Base-by-base conservation (phyloP, 164 flowering plant genomes). In the Saururus chinensis region DNA sequence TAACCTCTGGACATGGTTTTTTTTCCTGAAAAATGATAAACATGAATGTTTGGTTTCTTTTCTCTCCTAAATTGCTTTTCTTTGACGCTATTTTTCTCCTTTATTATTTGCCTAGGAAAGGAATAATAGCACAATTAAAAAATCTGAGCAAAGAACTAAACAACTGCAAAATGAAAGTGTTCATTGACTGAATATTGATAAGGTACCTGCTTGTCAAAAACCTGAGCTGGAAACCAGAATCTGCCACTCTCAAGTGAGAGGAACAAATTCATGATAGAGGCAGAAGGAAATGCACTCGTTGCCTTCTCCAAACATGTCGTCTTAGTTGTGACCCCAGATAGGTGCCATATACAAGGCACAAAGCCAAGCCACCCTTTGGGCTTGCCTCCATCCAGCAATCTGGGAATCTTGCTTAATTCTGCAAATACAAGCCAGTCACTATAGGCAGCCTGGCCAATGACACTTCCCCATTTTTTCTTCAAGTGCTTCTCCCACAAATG, bases 191-290 rank as follows among this genome's bases (percentile, higher is more conserved):
- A 25, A 1, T n/a, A n/a, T 0, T 19, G 9, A 24, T 55, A 6
- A 23, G 19, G 25, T 83, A 93, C 98, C 98, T 89, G 95, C 4
- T 97, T 85, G 70, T 89, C 89, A 59, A 77, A 84, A 57, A 89
- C 96, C 76, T 92, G 98, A 69, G 92, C 93, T 2, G 95, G 89
- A 74, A 92, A 92, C 91, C 86, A 89, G 65, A 86, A 80, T 65
- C 77, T 81, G 67, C 98, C 96, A 64, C 70, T 82, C 53, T 92
- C 89, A 49, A 92, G 85, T 57, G 89, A 70, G 1, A 80, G 74
- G 73, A 86, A 92, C 81, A 71, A 80, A 62, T 83, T 70, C 93
- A 80, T 89, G 62, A 81, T 71, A 9, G 95, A 83, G 69, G 78
- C 82, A 57, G 53, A 76, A 3, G 83, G 81, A 57, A 61, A 63